Evolutionary conservation across 495 filamentous ascomycete genomes (phyloP), one percentile per base, ranked within the genome.

Genomic region (Emericellopsis terricola): DNA sequence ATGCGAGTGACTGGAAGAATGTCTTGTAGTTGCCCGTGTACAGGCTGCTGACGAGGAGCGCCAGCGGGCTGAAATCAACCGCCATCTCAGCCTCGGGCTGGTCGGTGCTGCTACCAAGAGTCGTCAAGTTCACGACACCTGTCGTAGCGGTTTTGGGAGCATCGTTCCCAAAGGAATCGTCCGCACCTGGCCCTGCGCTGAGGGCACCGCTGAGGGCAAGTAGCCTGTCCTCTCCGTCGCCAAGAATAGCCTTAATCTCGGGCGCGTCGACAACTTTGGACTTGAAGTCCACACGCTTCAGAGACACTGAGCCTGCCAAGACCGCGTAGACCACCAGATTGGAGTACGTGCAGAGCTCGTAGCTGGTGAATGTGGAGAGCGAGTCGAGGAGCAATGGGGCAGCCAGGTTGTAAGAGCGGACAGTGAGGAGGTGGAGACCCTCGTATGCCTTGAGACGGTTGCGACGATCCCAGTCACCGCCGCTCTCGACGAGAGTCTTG

Each of bases 381-480:
- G 80, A 86, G 61, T 97, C 89, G 36, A 97, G 81, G 18, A 97
- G 77, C 5, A 94, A 68, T 28, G 91, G 91, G 4, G 91, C 89
- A 19, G 84, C 86, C 32, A 81, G 62, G 51, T 73, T 78, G 62
- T 94, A 85, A 33, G 82, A 84, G 29, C 89, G 84, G 33, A 81
- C 71, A 19, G 87, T 93, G 39, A 97, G 78, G 8, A 94, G 68
- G 50, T 94, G 79, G 19, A 97, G 62, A 40, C 89, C 89, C 56
- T 92, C 82, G 69, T 97, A 97, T 35, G 89, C 91, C 73, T 97
- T 97, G 28, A 97, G 70, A 32, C 89, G 78, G 57, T 97, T 97
- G 49, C 89, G 76, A 18, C 89, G 79, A 56, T 97, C 89, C 89
- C 89, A 97, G 53, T 97, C 89, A 43, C 89, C 89, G 44, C 89